These are phyloP conservation scores for Dalbergia oliveri DNA, from an alignment of 306 rosid species.

Conservation along the genomic window DNA sequence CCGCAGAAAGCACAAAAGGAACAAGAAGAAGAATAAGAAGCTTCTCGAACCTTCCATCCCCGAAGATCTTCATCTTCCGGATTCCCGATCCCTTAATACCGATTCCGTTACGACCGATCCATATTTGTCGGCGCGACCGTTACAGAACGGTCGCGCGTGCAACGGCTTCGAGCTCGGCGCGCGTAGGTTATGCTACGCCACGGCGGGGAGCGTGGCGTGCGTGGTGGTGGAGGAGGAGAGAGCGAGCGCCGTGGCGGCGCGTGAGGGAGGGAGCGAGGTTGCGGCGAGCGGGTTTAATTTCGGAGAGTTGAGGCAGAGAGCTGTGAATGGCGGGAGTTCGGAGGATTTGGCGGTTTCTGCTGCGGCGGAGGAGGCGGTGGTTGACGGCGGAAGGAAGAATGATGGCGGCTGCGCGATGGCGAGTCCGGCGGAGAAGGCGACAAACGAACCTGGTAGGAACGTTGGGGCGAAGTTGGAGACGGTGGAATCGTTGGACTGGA, in stretches of 20 bases:
- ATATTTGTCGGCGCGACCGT: conserved; percentile 4
- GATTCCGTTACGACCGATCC: conserved; percentile 31
- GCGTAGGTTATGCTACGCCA: conserved; percentile 36
- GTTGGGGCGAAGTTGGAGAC: conserved; percentile 58
- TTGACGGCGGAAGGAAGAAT: conserved; percentile 44
- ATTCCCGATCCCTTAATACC: conserved; percentile 15
- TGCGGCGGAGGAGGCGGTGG: neutral
- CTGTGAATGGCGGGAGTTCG: conserved; percentile 56
- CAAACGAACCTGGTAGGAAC: conserved; percentile 58
- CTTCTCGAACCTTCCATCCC: conserved; percentile 48
- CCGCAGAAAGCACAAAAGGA: conserved; percentile 62
- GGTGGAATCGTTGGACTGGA: conserved; percentile 85
- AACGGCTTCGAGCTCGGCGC: conserved; percentile 59
- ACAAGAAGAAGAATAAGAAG: conserved; percentile 61
- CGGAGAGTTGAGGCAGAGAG: conserved; percentile 83
- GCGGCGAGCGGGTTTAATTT: conserved; percentile 61
- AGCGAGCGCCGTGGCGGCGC: conserved; percentile 46
- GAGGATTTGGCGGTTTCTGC: conserved; percentile 53
- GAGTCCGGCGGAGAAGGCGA: conserved; percentile 57
- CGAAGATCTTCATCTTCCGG: conserved; percentile 56
- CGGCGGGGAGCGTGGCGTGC: conserved; percentile 48
- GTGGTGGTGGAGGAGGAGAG: conserved; percentile 69
- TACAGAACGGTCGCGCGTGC: conserved; percentile 25
- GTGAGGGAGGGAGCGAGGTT: conserved; percentile 50
- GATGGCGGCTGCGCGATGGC: conserved; percentile 41